These are phyloP conservation scores for Trametopsis cervina DNA, from an alignment of 768 basidiomycete species.

Conservation along the genomic window DNA sequence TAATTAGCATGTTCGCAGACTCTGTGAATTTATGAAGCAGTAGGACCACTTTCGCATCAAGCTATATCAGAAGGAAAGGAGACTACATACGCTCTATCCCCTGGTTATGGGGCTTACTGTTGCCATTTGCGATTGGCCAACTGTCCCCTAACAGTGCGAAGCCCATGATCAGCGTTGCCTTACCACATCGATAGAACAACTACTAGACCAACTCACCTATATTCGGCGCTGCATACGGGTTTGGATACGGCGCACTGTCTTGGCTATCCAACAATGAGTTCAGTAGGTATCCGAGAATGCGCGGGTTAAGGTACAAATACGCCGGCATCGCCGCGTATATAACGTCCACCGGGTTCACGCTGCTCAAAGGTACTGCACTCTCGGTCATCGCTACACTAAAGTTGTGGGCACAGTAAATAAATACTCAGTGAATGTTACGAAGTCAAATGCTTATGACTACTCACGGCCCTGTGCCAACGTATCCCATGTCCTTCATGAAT, in stretches of 20 bases:
- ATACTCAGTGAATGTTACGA: too few species aligned
- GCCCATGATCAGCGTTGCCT: too few species aligned
- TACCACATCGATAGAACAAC: too few species aligned
- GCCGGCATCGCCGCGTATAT: constrained; percentile 25
- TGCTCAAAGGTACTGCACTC: too few species aligned
- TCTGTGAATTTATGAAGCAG: too few species aligned
- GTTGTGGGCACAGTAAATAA: too few species aligned
- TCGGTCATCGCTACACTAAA: too few species aligned
- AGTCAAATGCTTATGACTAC: not conserved
- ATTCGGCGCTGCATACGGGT: constrained; percentile 22
- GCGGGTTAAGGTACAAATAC: constrained; percentile 26
- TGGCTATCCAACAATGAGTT: constrained; percentile 23
- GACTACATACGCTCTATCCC: constrained; percentile 9
- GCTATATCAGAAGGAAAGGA: too few species aligned
- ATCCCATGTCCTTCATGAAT: constrained; percentile 17
- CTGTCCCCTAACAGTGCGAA: constrained; percentile 1
- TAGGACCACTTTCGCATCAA: too few species aligned
- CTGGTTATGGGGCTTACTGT: not conserved
- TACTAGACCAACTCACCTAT: too few species aligned
- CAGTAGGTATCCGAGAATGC: constrained; percentile 19
- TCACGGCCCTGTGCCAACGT: not conserved
- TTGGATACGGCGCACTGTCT: constrained; percentile 11
- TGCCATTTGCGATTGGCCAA: constrained; percentile 12
- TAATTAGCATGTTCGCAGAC: constrained; percentile 30
- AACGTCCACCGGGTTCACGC: constrained; percentile 27